phyloP scores from a whole-genome alignment of 2,329 filamentous ascomycete species.

The Ophiocordyceps polyrhachis-furcata region DNA sequence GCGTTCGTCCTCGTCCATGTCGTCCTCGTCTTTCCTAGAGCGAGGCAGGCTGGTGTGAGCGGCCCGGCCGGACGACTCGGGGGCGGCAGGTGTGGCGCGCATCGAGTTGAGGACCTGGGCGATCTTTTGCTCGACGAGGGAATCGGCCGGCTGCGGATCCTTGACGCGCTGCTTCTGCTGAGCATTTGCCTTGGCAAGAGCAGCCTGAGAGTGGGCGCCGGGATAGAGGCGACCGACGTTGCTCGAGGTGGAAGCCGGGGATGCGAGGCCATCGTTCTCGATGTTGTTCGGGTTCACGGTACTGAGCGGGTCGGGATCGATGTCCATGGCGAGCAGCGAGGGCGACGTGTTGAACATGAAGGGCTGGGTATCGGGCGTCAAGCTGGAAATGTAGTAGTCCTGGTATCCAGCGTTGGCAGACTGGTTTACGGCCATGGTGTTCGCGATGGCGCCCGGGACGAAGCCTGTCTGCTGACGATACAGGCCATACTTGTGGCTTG shows the following conservation, averaged over 20 bases:
- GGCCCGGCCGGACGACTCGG: conserved; percentile 24
- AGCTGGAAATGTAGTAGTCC: conserved; percentile 32
- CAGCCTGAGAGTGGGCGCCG: conserved; percentile 83
- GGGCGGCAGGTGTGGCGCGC: conserved; percentile 48
- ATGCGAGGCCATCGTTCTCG: conserved; percentile 30
- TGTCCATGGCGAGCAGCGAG: conserved; percentile 43
- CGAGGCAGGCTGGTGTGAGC: conserved; percentile 51
- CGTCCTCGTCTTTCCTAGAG: conserved; percentile 82
- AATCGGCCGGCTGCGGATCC: conserved; percentile 37
- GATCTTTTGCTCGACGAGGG: conserved; percentile 79
- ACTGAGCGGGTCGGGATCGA: conserved; percentile 40
- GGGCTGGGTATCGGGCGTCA: conserved; percentile 42
- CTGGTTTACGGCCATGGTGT: conserved; percentile 61
- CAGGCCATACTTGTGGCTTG: conserved; percentile 86
- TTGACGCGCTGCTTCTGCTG: conserved; percentile 46
- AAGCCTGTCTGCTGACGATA: conserved; percentile 94
- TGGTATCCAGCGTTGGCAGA: conserved; percentile 34
- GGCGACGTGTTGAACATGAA: conserved; percentile 58
- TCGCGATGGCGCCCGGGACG: conserved; percentile 64
- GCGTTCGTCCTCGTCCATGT: conserved; percentile 96
- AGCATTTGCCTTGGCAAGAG: conserved; percentile 52
- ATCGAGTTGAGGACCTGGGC: conserved; percentile 84
- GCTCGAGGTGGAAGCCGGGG: conserved; percentile 26
- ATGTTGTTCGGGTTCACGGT: conserved; percentile 58
- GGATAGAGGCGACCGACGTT: conserved; percentile 66